Percentiles rank a stretch among this genome's conserved stretches.
phyloP scores from a whole-genome alignment of 163 green algal species.

The Scenedesmus sp. region DNA sequence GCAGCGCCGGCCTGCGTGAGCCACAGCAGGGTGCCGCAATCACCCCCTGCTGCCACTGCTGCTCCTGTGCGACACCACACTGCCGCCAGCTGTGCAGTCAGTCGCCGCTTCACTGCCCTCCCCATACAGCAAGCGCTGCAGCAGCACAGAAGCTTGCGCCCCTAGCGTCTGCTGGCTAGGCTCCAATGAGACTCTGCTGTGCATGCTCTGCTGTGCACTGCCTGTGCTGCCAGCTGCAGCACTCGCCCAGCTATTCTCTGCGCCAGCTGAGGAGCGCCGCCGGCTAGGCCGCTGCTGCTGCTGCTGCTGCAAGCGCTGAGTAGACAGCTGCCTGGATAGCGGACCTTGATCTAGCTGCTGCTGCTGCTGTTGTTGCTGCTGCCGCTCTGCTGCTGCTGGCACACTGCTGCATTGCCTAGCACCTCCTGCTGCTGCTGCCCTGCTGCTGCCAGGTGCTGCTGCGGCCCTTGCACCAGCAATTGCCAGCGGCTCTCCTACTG shows the following conservation, averaged over 20 bases:
- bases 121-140: not conserved
- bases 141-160: not conserved
- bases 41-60: not conserved
- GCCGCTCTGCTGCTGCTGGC: not conserved
- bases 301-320: slow-evolving; percentile 19
- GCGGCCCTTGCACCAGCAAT: not conserved
- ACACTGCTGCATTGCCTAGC: not conserved
- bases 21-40: not conserved
- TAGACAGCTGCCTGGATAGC: not conserved
- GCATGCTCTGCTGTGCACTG: not conserved
- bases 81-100: not conserved
- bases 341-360: not conserved
- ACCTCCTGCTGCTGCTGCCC: not conserved
- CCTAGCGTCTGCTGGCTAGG: not conserved
- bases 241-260: not conserved
- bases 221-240: not conserved
- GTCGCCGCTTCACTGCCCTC: not conserved
- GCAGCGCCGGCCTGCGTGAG: no score
- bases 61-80: not conserved
- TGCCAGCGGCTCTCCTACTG: not conserved
- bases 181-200: not conserved
- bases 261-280: not conserved
- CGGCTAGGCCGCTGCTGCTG: not conserved
- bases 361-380: slow-evolving; percentile 8
- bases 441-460: not conserved